Conservation (phyloP, 2,329 filamentous ascomycete species). For the Xylaria hypoxylon region DNA sequence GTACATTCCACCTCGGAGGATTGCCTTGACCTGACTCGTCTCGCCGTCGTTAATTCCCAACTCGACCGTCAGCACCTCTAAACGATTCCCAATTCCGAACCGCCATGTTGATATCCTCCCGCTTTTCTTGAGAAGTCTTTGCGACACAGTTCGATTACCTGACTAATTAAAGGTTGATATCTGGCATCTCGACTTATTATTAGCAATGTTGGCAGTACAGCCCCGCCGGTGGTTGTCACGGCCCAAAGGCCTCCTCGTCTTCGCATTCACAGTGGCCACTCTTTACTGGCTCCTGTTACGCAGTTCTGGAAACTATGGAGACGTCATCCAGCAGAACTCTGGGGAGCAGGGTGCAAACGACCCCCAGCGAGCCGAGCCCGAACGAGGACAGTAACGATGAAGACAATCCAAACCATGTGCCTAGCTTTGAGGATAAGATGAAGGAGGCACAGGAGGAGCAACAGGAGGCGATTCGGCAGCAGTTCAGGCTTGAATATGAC, state of each 20-base stretch:
- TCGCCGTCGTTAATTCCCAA: conserved; percentile 4
- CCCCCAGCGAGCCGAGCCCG: conserved; percentile 25
- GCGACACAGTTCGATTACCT: conserved; percentile 4
- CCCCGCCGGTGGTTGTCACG: conserved; percentile 54
- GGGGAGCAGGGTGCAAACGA: conserved; percentile 8
- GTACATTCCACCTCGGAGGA: neutral
- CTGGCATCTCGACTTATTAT: conserved; percentile 26
- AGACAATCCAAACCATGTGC: conserved; percentile 30
- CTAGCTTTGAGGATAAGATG: conserved; percentile 48
- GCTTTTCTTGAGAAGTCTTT: conserved; percentile 20
- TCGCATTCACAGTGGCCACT: conserved; percentile 55
- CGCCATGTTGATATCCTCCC: conserved; percentile 22
- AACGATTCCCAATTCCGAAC: conserved; percentile 25
- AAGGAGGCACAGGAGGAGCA: conserved; percentile 50
- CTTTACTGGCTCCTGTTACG: conserved; percentile 60
- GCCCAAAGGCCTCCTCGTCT: conserved; percentile 57
- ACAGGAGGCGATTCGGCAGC: conserved; percentile 48
- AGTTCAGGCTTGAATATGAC: conserved; percentile 57
- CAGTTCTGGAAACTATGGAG: conserved; percentile 47
- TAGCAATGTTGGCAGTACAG: conserved; percentile 50
- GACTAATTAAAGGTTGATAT: neutral
- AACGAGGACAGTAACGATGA: conserved; percentile 13
- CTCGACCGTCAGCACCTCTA: conserved; percentile 1
- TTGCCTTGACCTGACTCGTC: neutral
- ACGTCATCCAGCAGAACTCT: conserved; percentile 16